These are phyloP conservation scores for Sporisorium reilianum DNA, from an alignment of 1,284 basidiomycete genomes.

Conservation along the genomic window DNA sequence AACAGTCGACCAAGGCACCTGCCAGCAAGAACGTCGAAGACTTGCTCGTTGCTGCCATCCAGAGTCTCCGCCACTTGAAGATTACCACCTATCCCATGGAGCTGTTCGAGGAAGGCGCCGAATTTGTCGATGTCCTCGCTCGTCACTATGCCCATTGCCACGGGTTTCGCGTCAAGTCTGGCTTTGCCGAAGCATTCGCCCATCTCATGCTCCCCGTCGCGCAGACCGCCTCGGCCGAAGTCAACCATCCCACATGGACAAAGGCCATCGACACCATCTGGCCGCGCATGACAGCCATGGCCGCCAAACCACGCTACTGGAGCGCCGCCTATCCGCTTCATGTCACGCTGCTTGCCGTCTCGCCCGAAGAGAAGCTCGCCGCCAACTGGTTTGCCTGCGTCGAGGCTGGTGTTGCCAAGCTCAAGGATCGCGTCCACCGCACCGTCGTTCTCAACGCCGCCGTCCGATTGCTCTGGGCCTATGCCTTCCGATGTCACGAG, in stretches of 20 bases:
- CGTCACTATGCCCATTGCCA: conserved; percentile 86
- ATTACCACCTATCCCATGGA: conserved; percentile 84
- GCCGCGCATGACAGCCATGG: conserved; percentile 86
- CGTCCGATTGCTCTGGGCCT: conserved; percentile 89
- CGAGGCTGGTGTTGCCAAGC: conserved; percentile 75
- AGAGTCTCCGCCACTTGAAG: conserved; percentile 61
- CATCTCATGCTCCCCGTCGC: conserved; percentile 87
- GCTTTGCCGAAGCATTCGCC: conserved; percentile 86
- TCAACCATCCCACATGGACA: conserved; percentile 93
- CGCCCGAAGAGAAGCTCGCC: conserved; percentile 85
- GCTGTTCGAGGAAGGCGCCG: conserved; percentile 91
- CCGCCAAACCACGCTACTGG: conserved; percentile 91
- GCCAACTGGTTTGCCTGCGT: conserved; percentile 79
- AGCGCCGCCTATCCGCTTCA: conserved; percentile 85
- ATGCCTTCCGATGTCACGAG: conserved; percentile 91
- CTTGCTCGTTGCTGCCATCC: conserved; percentile 60
- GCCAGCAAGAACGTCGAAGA: conserved; percentile 60
- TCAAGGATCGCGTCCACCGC: conserved; percentile 87
- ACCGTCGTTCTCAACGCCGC: conserved; percentile 83
- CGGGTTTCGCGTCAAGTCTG: conserved; percentile 83
- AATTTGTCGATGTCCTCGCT: conserved; percentile 86
- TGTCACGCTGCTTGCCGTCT: conserved; percentile 85
- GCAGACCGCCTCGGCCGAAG: conserved; percentile 92
- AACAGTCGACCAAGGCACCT: conserved; percentile 52
- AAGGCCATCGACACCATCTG: conserved; percentile 88